Conservation (phyloP, 441 rosid species). For the Lepidium campestre region DNA sequence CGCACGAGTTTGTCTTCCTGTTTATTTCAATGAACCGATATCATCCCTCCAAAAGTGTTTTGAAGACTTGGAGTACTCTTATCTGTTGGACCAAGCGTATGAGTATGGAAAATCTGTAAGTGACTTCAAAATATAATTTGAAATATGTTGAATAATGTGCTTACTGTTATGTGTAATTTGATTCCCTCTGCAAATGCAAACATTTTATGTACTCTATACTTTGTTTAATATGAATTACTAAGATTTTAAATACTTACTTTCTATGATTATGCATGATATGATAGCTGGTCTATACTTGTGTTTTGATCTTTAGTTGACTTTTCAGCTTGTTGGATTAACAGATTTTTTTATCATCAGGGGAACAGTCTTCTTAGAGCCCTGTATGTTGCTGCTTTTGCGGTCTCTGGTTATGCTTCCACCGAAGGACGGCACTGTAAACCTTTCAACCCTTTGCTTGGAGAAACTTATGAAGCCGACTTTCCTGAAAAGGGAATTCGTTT, state of each 20-base stretch:
- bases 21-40: constrained; percentile 92
- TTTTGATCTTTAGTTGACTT: background rate
- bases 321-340: constrained; percentile 17
- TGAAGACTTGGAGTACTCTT: constrained; percentile 53
- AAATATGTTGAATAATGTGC: background rate
- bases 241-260: background rate
- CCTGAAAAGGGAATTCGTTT: constrained; percentile 89
- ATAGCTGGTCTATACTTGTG: background rate
- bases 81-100: constrained; percentile 66
- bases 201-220: background rate
- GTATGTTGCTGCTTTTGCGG: constrained; percentile 93
- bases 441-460: constrained; percentile 95
- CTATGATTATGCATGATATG: background rate
- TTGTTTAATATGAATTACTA: background rate
- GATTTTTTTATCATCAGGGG: constrained; percentile 51
- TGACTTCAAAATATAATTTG: background rate
- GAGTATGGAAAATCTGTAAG: constrained; percentile 76
- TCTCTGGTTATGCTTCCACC: constrained; percentile 95
- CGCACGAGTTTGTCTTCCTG: constrained; percentile 93
- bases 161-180: background rate
- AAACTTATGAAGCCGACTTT: constrained; percentile 95
- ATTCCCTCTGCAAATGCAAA: background rate
- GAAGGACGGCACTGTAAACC: constrained; percentile 97
- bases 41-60: constrained; percentile 95
- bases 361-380: constrained; percentile 66